These are phyloP conservation scores for Tolypocladium tundrense DNA, from an alignment of 2,329 filamentous ascomycete genomes.

Conservation along the genomic window DNA sequence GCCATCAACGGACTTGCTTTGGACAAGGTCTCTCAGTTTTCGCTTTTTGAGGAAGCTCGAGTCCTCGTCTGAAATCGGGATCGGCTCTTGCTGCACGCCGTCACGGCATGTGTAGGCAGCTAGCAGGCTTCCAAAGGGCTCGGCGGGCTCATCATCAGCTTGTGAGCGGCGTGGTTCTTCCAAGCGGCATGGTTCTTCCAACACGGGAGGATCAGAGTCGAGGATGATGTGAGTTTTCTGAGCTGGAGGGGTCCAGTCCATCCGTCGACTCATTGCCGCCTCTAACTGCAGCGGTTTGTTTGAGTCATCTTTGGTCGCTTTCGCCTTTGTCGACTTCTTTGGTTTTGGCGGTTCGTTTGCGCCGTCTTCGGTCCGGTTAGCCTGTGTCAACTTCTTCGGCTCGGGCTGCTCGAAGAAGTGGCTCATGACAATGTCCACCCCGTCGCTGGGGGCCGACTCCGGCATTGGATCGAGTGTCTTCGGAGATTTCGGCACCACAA, in stretches of 20 bases:
- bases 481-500: neutral
- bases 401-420: neutral
- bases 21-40: slow-evolving; percentile 43
- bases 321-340: slow-evolving; percentile 6
- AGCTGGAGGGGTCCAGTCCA: slow-evolving; percentile 59
- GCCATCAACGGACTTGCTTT: slow-evolving; percentile 16
- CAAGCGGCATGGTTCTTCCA: slow-evolving; percentile 4
- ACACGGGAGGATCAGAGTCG: slow-evolving; percentile 19
- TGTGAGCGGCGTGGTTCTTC: slow-evolving; percentile 5
- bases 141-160: slow-evolving; percentile 6
- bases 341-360: slow-evolving; percentile 17
- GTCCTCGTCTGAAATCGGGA: slow-evolving; percentile 13
- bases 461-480: neutral
- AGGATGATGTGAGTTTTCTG: slow-evolving; percentile 20
- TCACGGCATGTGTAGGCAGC: slow-evolving; percentile 29
- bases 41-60: slow-evolving; percentile 38
- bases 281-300: slow-evolving; percentile 29
- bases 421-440: slow-evolving; percentile 1
- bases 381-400: slow-evolving; percentile 6
- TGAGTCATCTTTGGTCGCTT: slow-evolving; percentile 8
- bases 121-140: slow-evolving; percentile 33
- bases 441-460: slow-evolving; percentile 1
- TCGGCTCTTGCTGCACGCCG: slow-evolving; percentile 6
- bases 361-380: slow-evolving; percentile 6
- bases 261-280: slow-evolving; percentile 42